A percentile compares a stretch with the other conserved stretches of the same genome.
Conservation (phyloP, 495 filamentous ascomycete species). For the Baudoinia panamericana region DNA sequence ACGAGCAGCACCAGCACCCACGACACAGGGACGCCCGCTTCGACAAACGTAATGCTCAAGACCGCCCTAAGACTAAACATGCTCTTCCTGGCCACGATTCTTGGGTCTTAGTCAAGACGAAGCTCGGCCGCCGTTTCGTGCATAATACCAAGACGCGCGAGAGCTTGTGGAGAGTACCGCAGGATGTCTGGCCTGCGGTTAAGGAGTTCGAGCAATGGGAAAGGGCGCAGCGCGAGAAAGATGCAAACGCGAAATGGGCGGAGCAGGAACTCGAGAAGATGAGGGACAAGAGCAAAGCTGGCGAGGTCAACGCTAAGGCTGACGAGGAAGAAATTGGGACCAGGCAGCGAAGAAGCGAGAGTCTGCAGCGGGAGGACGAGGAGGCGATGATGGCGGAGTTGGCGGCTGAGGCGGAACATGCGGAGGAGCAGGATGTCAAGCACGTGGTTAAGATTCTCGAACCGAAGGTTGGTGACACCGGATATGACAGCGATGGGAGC, state of each 20-base stretch:
- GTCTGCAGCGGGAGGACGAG: conserved; percentile 31
- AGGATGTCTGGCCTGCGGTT: conserved; percentile 68
- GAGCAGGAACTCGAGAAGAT: conserved; percentile 32
- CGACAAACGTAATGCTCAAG: conserved; percentile 46
- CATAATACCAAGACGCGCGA: conserved; percentile 70
- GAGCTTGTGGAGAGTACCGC: conserved; percentile 86
- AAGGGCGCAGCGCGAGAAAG: conserved; percentile 36
- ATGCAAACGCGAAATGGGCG: conserved; percentile 28
- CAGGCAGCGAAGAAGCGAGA: conserved; percentile 19
- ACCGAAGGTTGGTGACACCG: conserved; percentile 23
- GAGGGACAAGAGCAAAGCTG: conserved; percentile 21
- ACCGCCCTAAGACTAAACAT: conserved; percentile 71
- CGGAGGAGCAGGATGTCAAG: conserved; percentile 9
- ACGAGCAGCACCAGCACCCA: not conserved
- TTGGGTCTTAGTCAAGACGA: conserved; percentile 91
- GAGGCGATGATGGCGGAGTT: conserved; percentile 43
- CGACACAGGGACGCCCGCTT: conserved; percentile 18
- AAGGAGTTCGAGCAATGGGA: conserved; percentile 52
- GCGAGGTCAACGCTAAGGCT: conserved; percentile 19
- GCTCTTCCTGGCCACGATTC: conserved; percentile 66
- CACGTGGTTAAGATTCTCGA: conserved; percentile 14
- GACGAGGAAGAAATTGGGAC: conserved; percentile 25
- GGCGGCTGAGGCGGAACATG: conserved; percentile 10
- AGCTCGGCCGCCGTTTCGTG: conserved; percentile 73
- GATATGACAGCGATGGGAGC: conserved; percentile 45